phyloP scores from a whole-genome alignment of 352 stramenopile species.

The Phytophthora constricta region DNA sequence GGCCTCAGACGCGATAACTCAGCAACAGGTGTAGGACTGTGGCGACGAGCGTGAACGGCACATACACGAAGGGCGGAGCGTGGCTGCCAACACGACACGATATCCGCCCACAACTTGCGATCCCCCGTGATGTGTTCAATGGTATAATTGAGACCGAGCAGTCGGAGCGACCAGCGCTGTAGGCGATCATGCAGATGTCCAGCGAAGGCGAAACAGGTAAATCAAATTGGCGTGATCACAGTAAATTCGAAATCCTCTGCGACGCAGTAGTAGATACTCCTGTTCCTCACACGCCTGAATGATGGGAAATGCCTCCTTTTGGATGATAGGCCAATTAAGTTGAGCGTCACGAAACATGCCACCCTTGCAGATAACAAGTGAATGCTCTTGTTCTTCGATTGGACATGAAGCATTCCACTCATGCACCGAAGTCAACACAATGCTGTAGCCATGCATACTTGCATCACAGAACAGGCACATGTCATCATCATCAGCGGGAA shows the following conservation, averaged over 20 bases:
- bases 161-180: slow-evolving; percentile 10
- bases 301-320: slow-evolving; percentile 31
- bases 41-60: not conserved
- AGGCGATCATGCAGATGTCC: slow-evolving; percentile 26
- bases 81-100: slow-evolving; percentile 13
- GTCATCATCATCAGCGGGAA: slow-evolving; percentile 1
- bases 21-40: not conserved
- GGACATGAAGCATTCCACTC: not conserved
- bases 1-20: slow-evolving; percentile 4
- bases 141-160: slow-evolving; percentile 16
- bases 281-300: slow-evolving; percentile 15
- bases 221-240: slow-evolving; percentile 37
- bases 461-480: slow-evolving; percentile 16
- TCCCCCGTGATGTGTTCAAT: slow-evolving; percentile 26
- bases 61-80: not conserved
- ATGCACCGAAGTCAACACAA: slow-evolving; percentile 4
- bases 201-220: slow-evolving; percentile 21
- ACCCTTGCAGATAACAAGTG: slow-evolving; percentile 17
- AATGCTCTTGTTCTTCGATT: slow-evolving; percentile 19
- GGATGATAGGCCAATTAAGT: slow-evolving; percentile 21
- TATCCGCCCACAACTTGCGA: slow-evolving; percentile 15
- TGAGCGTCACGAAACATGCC: slow-evolving; percentile 9
- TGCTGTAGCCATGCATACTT: slow-evolving; percentile 1
- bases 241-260: slow-evolving; percentile 26
- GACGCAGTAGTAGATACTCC: slow-evolving; percentile 16